A percentile compares a stretch with the other conserved stretches of the same genome.
Conservation (phyloP, 441 rosid genomes). For the Hypseocharis bilobata region DNA sequence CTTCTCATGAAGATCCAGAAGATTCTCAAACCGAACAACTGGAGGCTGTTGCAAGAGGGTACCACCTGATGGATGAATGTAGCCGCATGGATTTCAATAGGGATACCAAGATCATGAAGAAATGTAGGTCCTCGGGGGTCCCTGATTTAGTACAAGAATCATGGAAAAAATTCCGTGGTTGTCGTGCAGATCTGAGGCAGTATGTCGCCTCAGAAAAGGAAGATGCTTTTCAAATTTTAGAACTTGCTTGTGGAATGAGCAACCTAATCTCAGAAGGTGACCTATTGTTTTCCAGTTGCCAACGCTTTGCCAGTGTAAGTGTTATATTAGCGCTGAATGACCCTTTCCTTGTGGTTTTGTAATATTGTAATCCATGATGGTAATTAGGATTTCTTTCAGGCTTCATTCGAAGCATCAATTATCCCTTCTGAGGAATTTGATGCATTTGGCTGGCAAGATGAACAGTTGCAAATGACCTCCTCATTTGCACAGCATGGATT, state of each 20-base stretch:
- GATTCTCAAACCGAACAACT: conserved; percentile 35
- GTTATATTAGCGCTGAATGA: conserved; percentile 1
- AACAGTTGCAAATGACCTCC: conserved; percentile 52
- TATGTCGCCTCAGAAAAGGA: conserved; percentile 43
- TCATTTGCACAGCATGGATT: conserved; percentile 49
- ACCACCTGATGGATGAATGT: conserved; percentile 72
- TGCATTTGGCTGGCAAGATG: conserved; percentile 34
- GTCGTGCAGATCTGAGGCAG: conserved; percentile 37
- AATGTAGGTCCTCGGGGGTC: conserved; percentile 20
- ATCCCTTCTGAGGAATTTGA: conserved; percentile 36
- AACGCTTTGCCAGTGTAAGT: conserved; percentile 33
- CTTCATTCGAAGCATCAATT: conserved; percentile 33
- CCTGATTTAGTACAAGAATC: conserved; percentile 46
- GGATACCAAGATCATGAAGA: conserved; percentile 29
- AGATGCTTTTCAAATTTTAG: conserved; percentile 40
- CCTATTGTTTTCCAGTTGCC: conserved; percentile 40
- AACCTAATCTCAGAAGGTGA: conserved; percentile 66
- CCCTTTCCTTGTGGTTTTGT: conserved; percentile 14
- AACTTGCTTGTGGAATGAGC: conserved; percentile 45
- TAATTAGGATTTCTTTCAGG: conserved; percentile 38
- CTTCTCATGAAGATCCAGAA: conserved; percentile 39
- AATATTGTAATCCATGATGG: conserved; percentile 9
- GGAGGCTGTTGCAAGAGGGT: conserved; percentile 33
- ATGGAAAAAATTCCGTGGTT: conserved; percentile 53
- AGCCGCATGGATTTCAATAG: conserved; percentile 61